Evolutionary conservation across 2,329 filamentous ascomycete species (phyloP), one percentile per base, ranked within the genome.

Genomic region (Coniella lustricola): DNA sequence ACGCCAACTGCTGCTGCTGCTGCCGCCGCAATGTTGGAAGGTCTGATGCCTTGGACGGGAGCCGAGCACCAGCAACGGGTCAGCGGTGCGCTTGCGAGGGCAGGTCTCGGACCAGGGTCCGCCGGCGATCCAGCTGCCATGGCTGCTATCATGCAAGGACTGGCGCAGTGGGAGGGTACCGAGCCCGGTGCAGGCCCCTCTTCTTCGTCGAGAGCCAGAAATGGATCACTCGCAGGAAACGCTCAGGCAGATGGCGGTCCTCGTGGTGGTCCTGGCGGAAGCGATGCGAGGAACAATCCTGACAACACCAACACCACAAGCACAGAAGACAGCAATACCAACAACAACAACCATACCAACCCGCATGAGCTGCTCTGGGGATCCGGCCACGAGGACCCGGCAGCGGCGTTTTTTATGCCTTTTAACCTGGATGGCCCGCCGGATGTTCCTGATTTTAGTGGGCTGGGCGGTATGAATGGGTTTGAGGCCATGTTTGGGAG

Each of bases 391-490:
- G 76, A 80, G 52, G 68, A 35, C 7, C 34, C 74, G 2, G 76
- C 71, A 44, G 84, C 83, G 45, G 87, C 86, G 4, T 97, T 90
- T 87, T 95, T 94, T 64, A 22, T 95, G 72, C 89, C 90, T 1
- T 95, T 95, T 67, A 94, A 95, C 62, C 81, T 95, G 67, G 87
- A 93, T 50, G 25, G 25, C 3, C 87, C 89, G 17, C 82, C 86
- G 0, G 78, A 81, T 49, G 66, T 79, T 36, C 67, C 69, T 7
- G 74, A 75, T 46, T 75, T 70, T 22, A 66, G 64, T 3, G 59
- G 64, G 7, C 59, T 75, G 54, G 62, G 62, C 20, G 67, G 67
- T 32, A 64, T 39, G 10, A 32, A 74, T 21, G 65, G 65, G 9
- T 79, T 78, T 55, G 67, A 67, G 21, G 65, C 61, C 22, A 70